phyloP scores from a whole-genome alignment of 495 filamentous ascomycete genomes.

The Aspergillus campestris region DNA sequence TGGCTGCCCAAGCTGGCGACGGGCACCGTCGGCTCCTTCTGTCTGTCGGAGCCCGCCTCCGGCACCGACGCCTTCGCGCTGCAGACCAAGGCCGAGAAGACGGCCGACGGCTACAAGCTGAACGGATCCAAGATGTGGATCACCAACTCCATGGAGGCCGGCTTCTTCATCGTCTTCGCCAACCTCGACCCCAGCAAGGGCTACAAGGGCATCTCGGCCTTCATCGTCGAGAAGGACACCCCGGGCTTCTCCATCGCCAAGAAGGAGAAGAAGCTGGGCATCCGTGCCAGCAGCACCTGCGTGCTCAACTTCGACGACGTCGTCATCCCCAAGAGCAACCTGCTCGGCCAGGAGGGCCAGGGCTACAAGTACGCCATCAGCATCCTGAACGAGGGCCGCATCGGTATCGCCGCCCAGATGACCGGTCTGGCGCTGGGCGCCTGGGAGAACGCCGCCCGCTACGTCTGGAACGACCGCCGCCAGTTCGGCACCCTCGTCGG shows the following conservation, averaged over 20 bases:
- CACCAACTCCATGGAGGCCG: conserved; percentile 89
- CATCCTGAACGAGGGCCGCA: conserved; percentile 93
- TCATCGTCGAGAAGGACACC: conserved; percentile 84
- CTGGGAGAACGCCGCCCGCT: conserved; percentile 88
- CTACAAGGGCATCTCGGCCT: conserved; percentile 94
- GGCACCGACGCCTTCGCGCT: conserved; percentile 96
- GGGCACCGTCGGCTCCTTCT: conserved; percentile 89
- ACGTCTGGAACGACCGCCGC: conserved; percentile 94
- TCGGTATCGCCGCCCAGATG: conserved; percentile 98
- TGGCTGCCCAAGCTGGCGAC: conserved; percentile 86
- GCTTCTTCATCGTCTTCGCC: conserved; percentile 96
- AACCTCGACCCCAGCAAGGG: conserved; percentile 82
- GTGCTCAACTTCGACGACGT: conserved; percentile 98
- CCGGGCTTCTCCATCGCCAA: conserved; percentile 93
- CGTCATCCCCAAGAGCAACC: conserved; percentile 74
- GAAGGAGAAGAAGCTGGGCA: conserved; percentile 99
- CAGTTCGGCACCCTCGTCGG: conserved; percentile 93
- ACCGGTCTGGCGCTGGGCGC: conserved; percentile 91
- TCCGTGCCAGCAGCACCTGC: conserved; percentile 90
- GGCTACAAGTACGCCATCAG: conserved; percentile 98
- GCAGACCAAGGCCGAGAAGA: conserved; percentile 73
- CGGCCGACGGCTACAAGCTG: conserved; percentile 72
- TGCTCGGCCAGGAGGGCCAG: conserved; percentile 80
- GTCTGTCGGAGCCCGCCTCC: conserved; percentile 86
- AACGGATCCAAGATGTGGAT: conserved; percentile 99